These are phyloP conservation scores for Vitis amurensis DNA, from an alignment of 164 flowering plant genomes.

Conservation along the genomic window DNA sequence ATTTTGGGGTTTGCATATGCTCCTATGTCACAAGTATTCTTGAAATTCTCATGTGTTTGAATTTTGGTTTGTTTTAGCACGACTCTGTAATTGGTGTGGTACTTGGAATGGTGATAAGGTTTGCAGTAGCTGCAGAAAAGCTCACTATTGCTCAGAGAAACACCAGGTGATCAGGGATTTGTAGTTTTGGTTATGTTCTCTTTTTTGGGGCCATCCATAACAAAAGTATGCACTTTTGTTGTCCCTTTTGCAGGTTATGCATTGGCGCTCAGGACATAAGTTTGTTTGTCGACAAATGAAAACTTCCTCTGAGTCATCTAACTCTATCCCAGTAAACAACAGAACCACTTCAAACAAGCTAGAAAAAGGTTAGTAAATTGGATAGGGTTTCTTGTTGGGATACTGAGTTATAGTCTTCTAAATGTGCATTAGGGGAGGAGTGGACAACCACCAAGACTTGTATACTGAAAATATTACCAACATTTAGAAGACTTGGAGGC, in stretches of 20 bases:
- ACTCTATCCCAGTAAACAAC: conserved; percentile 18
- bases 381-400: neutral
- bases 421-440: too few species aligned
- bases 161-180: conserved; percentile 59
- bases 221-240: neutral
- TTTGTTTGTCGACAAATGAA: conserved; percentile 41
- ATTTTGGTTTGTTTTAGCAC: conserved; percentile 39
- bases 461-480: too few species aligned
- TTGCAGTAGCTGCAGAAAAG: conserved; percentile 64
- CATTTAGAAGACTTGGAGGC: too few species aligned
- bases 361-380: conserved; percentile 31
- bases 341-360: conserved; percentile 15
- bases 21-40: neutral
- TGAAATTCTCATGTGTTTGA: neutral
- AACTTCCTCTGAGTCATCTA: conserved; percentile 32
- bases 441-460: too few species aligned
- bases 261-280: conserved; percentile 74
- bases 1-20: neutral
- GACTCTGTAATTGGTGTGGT: conserved; percentile 84
- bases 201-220: neutral
- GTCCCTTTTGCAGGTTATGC: conserved; percentile 42
- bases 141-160: conserved; percentile 73
- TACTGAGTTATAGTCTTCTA: neutral
- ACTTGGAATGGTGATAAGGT: conserved; percentile 84
- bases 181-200: neutral